Conservation (phyloP, 169 alveolate genomes). For the Babesia ovis region DNA sequence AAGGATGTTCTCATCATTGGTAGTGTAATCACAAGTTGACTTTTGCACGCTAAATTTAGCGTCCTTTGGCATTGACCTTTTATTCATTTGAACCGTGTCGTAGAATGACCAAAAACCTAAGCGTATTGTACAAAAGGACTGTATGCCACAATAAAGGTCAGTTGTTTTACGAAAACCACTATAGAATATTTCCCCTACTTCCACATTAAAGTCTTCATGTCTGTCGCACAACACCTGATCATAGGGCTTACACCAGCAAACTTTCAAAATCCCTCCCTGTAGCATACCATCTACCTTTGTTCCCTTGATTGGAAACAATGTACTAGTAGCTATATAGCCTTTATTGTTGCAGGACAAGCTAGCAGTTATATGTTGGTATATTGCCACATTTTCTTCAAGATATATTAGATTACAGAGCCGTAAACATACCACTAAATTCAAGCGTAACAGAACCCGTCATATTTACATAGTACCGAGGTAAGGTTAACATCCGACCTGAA, state of each 20-base stretch:
- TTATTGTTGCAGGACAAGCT: not conserved
- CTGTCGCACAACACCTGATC: not conserved
- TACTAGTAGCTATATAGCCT: not conserved
- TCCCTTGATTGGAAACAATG: not conserved
- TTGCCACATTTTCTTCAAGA: not conserved
- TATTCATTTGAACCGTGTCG: not conserved
- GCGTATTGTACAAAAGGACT: not conserved
- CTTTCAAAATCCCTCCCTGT: not conserved
- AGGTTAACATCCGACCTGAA: constrained; percentile 9
- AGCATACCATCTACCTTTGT: not conserved
- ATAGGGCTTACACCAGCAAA: constrained; percentile 56
- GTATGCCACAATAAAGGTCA: not conserved
- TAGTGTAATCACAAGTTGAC: not conserved
- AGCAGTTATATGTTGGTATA: not conserved
- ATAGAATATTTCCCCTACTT: constrained; percentile 23
- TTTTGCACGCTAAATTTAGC: not conserved
- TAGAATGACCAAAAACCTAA: constrained; percentile 10
- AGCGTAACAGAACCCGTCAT: not conserved
- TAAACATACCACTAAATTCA: constrained; percentile 16
- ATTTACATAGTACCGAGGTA: constrained; percentile 4
- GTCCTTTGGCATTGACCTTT: not conserved
- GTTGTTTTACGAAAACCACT: constrained; percentile 13
- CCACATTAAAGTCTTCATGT: constrained; percentile 30
- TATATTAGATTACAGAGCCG: not conserved
- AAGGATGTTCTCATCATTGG: not conserved